Evolutionary conservation across 1,284 basidiomycete species (phyloP).

Genomic region (Lignosus rhinocerotis): DNA sequence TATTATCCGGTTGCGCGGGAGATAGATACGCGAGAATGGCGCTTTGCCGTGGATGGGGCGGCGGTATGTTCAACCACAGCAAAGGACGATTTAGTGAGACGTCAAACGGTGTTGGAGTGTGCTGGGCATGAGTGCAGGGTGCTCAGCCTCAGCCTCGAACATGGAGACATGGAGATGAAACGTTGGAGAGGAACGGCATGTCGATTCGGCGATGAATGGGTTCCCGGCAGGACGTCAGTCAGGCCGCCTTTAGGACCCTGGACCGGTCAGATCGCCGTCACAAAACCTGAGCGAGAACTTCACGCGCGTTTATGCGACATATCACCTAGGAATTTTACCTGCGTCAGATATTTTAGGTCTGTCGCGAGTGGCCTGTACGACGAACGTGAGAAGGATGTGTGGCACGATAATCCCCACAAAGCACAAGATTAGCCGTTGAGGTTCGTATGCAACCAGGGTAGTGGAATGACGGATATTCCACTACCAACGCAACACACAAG

Average conservation of each 20-base stretch:
- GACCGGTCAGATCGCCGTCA: background rate
- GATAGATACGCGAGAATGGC: constrained; percentile 10
- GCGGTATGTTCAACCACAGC: background rate
- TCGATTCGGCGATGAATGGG: background rate
- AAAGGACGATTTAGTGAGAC: background rate
- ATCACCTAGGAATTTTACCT: background rate
- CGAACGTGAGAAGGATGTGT: background rate
- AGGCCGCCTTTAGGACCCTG: too few species aligned
- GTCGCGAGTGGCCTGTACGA: background rate
- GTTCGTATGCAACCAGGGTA: too few species aligned
- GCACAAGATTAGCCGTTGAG: too few species aligned
- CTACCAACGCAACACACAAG: too few species aligned
- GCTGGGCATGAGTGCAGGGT: background rate
- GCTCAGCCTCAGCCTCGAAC: background rate
- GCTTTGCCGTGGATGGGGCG: background rate
- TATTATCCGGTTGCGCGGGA: constrained; percentile 15
- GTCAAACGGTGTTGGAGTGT: background rate
- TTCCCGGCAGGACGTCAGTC: background rate
- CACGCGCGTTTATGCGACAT: background rate
- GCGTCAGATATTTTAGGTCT: background rate
- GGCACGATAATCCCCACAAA: background rate
- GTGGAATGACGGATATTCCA: too few species aligned
- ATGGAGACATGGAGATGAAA: background rate
- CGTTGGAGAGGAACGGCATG: background rate
- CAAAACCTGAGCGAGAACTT: background rate